phyloP scores from a whole-genome alignment of 73 alveolate genomes.

The Paramecium octaurelia region DNA sequence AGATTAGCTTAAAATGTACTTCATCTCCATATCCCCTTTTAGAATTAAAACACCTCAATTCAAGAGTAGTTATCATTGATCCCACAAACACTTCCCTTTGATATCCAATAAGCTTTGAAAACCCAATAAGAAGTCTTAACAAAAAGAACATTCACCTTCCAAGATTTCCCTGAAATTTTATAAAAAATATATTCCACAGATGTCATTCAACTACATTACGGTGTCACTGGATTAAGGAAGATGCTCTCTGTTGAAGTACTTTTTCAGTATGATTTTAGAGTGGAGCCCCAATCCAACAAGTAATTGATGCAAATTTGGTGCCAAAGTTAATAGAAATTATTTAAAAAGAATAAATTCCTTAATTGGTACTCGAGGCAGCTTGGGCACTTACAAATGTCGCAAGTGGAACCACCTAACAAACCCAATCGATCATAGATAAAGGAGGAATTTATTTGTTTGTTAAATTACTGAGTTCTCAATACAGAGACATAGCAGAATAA shows the following conservation, averaged over 20 bases:
- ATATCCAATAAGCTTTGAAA: background rate
- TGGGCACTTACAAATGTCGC: conserved; percentile 98
- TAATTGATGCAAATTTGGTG: conserved; percentile 91
- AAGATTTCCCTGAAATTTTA: conserved; percentile 72
- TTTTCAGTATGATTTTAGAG: background rate
- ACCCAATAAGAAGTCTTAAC: background rate
- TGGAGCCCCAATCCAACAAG: conserved; percentile 93
- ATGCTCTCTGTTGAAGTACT: conserved; percentile 78
- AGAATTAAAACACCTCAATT: background rate
- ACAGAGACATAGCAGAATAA: conserved; percentile 85
- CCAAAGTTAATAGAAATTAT: conserved; percentile 85
- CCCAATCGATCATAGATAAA: conserved; percentile 88
- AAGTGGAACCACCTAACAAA: conserved; percentile 89
- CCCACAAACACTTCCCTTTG: background rate
- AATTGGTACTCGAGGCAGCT: conserved; percentile 95
- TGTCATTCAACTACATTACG: conserved; percentile 67
- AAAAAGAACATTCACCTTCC: conserved; percentile 35
- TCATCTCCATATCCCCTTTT: background rate
- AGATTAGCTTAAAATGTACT: conserved; percentile 24
- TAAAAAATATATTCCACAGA: conserved; percentile 58
- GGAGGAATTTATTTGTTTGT: conserved; percentile 90
- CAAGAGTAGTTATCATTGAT: background rate
- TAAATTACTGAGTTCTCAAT: conserved; percentile 76
- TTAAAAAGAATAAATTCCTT: conserved; percentile 72
- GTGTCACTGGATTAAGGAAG: conserved; percentile 93